Evolutionary conservation across 306 rosid species (phyloP), one percentile per base, ranked within the genome.

Genomic region (Glycine soja): DNA sequence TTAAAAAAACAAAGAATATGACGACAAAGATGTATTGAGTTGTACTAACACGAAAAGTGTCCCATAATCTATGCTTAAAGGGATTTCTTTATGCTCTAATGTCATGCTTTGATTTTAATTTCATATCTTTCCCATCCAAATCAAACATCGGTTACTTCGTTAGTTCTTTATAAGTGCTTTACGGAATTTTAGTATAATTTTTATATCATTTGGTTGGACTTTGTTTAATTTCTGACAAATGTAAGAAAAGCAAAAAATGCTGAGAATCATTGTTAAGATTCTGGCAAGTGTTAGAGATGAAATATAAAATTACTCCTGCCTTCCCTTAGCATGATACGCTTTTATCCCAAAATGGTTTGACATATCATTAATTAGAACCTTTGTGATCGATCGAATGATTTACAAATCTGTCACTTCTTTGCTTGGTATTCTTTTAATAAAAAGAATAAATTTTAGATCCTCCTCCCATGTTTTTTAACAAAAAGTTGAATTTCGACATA

Each of bases 11-110:
- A 61, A 40, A 75, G 82, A 80, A 79, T 51, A 67, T 58, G 71
- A 47, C 16, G 81, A 82, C 82, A 88, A 76, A 80, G 79, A 72
- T 76, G 53, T 72, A 82, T 66, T 72, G 77, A 54, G 47, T 81
- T 70, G 70, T 81, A 78, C 58, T 13, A 62, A 43, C 66, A 32
- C 72, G 11, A 74, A 81, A 84, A 87, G 83, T 65, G 76, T 72
- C 72, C 12, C 59, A 59, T 74, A 87, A 74, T 84, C 79, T 77
- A 81, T 68, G 47, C 73, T 79, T 86, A 36, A 79, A 79, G 75
- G 47, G 48, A 6, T 82, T 77, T 75, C 64, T 65, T 59, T 66
- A 62, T 43, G 65, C 69, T 58, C 78, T 65, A 65, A 58, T 68
- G 14, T 10, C 45, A 3, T 59, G 70, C 47, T 74, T 64, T 36